Percentiles rank a stretch among this genome's conserved stretches.
phyloP scores from a whole-genome alignment of 305 asterid species.

The Fraxinus latifolia region DNA sequence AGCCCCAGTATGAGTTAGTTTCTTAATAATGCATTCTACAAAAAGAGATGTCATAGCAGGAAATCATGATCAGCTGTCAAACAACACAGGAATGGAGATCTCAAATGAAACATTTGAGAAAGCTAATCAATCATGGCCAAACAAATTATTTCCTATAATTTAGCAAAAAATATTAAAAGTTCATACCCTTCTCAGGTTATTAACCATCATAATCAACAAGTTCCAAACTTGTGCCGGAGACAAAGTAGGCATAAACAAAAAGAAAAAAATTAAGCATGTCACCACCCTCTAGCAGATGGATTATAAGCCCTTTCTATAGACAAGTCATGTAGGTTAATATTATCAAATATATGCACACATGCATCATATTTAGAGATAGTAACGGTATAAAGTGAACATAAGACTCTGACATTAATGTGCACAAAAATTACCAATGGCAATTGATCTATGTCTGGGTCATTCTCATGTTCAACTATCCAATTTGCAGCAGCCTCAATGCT shows the following conservation, averaged over 20 bases:
- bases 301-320: neutral
- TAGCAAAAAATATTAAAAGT: neutral
- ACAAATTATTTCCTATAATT: neutral
- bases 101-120: neutral
- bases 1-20: neutral
- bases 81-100: neutral
- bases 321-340: neutral
- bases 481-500: slow-evolving; percentile 81
- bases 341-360: slow-evolving; percentile 4
- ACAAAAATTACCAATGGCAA: slow-evolving; percentile 64
- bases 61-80: neutral
- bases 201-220: neutral
- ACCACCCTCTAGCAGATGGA: neutral
- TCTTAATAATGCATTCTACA: neutral
- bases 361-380: neutral
- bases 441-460: slow-evolving; percentile 80
- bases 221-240: neutral
- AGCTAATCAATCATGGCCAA: neutral
- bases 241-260: neutral
- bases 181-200: neutral
- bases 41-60: neutral
- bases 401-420: neutral
- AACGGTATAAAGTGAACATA: neutral
- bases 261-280: neutral
- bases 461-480: slow-evolving; percentile 95